Base-by-base conservation (phyloP, 176 grass and related monocot species). In the Canna indica region DNA sequence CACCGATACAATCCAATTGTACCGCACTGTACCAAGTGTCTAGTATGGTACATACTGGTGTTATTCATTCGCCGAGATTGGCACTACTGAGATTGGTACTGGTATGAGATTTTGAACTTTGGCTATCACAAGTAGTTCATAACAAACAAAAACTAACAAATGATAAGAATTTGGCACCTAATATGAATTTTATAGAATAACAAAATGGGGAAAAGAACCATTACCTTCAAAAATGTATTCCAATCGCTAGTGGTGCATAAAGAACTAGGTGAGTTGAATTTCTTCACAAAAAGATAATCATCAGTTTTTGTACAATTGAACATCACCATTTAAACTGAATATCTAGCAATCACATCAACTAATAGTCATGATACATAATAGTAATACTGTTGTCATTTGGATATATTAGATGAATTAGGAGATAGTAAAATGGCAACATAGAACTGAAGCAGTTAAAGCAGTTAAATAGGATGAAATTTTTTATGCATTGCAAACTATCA, bases 201-300 rank as follows among this genome's bases (percentile, higher is more conserved):
- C 10, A 25, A 6, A 38, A 38, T 15, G 5, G 77, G 47, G 22
- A 29, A 54, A 73, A 44, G 57, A 20, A 22, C 64, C 67, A 36
- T 4, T 88, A 96, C 92, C 83, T 96, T 91, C 59, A 96, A 78
- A 76, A 96, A 89, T 47, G 79, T 68, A 70, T 89, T 73, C 92
- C 92, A 96, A 56, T 96, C 92, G 28, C 64, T 84, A 81, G 83
- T 88, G 78, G 88, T 87, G 82, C 83, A 85, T 58, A 81, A 83
- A 50, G 86, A 86, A 65, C 88, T 91, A 75, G 92, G 92, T 47
- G 86, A 96, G 63, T 96, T 96, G 71, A 96, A 91, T 84, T 96
- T 96, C 92, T 96, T 81, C 66, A 57, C 53, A 73, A 87, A 82
- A 86, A 78, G 62, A 25, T 0, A 76, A 84, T 67, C 47, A 45